Percentiles rank a stretch among this genome's conserved stretches.
phyloP scores from a whole-genome alignment of 768 basidiomycete species.

The Pleurotus pulmonarius region DNA sequence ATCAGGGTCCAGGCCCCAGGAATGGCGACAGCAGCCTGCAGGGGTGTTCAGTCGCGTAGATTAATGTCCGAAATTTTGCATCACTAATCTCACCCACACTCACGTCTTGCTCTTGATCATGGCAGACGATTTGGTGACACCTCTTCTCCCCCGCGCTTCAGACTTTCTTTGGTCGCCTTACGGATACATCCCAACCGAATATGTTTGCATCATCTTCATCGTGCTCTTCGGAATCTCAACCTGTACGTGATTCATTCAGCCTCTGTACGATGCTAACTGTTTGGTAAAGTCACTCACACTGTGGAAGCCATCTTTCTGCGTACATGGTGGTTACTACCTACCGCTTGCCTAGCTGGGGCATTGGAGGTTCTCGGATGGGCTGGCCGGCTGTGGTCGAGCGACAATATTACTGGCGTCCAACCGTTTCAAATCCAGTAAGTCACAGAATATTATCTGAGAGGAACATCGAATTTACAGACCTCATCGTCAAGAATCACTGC shows the following conservation, averaged over 20 bases:
- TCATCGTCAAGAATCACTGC: constrained; percentile 27
- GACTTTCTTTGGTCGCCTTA: constrained; percentile 15
- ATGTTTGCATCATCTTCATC: constrained; percentile 30
- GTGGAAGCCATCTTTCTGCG: constrained; percentile 39
- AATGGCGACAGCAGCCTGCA: no score
- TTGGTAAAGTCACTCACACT: constrained; percentile 38
- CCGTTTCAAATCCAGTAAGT: constrained; percentile 42
- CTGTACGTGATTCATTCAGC: constrained; percentile 18
- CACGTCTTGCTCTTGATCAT: no score
- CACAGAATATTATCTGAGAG: not conserved
- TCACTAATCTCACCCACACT: no score
- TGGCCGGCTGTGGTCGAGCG: constrained; percentile 49
- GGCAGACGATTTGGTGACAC: not conserved
- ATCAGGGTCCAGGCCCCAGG: no score
- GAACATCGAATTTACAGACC: not conserved
- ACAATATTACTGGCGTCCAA: constrained; percentile 13
- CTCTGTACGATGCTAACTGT: not conserved
- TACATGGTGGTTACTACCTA: constrained; percentile 52
- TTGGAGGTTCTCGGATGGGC: constrained; percentile 55
- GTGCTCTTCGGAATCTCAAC: constrained; percentile 35
- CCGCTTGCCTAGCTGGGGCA: constrained; percentile 41
- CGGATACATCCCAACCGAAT: constrained; percentile 32
- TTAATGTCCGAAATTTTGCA: no score
- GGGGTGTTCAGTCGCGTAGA: no score
- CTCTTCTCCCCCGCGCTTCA: not conserved